Percentiles rank a stretch among this genome's conserved stretches.
These are phyloP conservation scores for Leccinum fallax DNA, from an alignment of 1,284 basidiomycete genomes.

Conservation along the genomic window DNA sequence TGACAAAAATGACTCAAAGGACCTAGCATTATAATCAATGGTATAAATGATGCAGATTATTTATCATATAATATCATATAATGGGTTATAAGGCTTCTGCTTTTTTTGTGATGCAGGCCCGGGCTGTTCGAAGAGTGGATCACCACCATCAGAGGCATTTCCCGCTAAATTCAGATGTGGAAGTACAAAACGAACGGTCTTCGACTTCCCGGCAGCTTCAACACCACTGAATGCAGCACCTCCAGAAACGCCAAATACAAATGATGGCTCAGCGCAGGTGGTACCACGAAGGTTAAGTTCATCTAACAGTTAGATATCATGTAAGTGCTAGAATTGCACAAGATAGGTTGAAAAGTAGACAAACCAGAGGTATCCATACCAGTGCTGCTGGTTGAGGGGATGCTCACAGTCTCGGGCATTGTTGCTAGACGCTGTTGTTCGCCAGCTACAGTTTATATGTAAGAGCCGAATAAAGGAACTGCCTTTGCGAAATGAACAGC, in stretches of 20 bases:
- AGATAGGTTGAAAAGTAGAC: slow-evolving; percentile 27
- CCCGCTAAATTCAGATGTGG: slow-evolving; percentile 32
- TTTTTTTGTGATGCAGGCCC: slow-evolving; percentile 36
- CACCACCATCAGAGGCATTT: slow-evolving; percentile 46
- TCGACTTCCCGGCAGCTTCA: slow-evolving; percentile 30
- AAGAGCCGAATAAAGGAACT: neutral
- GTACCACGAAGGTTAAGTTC: slow-evolving; percentile 56
- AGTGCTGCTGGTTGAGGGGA: slow-evolving; percentile 41
- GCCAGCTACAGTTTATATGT: neutral
- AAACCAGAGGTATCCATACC: slow-evolving; percentile 60
- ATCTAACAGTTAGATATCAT: slow-evolving; percentile 42
- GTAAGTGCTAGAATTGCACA: slow-evolving; percentile 18
- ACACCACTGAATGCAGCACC: slow-evolving; percentile 26
- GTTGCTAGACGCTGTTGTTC: slow-evolving; percentile 60
- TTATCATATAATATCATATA: too few relatives aligned
- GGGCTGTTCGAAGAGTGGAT: slow-evolving; percentile 46
- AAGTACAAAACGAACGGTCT: slow-evolving; percentile 47
- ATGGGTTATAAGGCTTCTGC: too few relatives aligned
- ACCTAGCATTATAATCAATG: too few relatives aligned
- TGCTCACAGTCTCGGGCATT: slow-evolving; percentile 78
- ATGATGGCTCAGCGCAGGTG: slow-evolving; percentile 46
- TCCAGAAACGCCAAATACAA: slow-evolving; percentile 32
- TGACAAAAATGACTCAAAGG: too few relatives aligned
- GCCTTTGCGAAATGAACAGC: neutral
- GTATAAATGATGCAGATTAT: too few relatives aligned